Evolutionary conservation across 352 stramenopile genomes (phyloP), one percentile per base, ranked within the genome.

Genomic region (Thalassiosira exigua): DNA sequence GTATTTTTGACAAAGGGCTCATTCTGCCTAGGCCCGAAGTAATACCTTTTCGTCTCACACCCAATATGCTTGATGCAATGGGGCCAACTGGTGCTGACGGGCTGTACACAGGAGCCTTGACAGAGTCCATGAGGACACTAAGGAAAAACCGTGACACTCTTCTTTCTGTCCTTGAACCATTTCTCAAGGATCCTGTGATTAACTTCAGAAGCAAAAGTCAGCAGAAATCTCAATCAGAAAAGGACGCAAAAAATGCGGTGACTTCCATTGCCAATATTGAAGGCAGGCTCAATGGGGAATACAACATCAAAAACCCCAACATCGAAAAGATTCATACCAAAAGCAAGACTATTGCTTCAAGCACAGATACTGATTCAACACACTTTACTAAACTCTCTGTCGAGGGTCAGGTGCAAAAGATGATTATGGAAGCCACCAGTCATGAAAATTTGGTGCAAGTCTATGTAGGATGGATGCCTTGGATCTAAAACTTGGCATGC

Each of bases 61-160:
- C 96, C 0, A 99, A 99, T 75, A 99, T 99, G 82, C 93, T 99
- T 62, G 98, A 99, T 81, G 97, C 96, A n/a, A 99, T 99, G 81
- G 98, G 98, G 3, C 95, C 99, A 50, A 98, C 91, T 5, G 98
- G 97, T 1, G 94, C 96, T 42, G 96, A 99, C 82, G 97, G 97
- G 4, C 89, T 98, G 2, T 99, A 97, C 77, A 94, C 94, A 59
- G 93, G 93, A 12, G 94, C 96, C 42, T 92, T 97, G 32, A 95
- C 98, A 70, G 93, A 97, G 29, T 96, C 85, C 41, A 92, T 93
- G 86, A 78, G 61, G 11, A 89, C 79, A 36, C 88, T 99, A 53
- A 94, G 98, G 42, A 92, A 96, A 22, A 98, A 99, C 81, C 96
- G 96, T 21, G 96, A 98, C 72, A 98, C 96, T 26, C 86, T 99